phyloP scores from a whole-genome alignment of 768 basidiomycete species.

The Leccinum truebloodii region DNA sequence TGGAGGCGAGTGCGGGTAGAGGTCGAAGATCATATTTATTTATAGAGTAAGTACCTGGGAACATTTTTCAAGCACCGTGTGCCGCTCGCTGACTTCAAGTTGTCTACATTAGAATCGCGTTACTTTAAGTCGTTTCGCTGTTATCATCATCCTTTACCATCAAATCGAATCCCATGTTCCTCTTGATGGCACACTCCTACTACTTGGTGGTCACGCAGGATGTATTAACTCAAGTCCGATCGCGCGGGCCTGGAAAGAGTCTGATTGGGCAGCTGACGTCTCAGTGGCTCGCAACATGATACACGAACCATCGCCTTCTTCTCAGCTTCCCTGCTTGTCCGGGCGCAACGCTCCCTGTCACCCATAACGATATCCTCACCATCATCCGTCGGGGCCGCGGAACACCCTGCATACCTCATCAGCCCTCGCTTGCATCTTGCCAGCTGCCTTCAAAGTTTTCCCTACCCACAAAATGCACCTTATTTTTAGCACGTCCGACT shows the following conservation, averaged over 20 bases:
- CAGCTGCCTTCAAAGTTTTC: not conserved
- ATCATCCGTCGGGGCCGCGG: not conserved
- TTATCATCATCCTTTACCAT: too few relatives aligned
- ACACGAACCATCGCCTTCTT: constrained; percentile 1
- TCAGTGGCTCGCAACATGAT: constrained; percentile 15
- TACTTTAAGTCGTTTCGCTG: not conserved
- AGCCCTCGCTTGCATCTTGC: not conserved
- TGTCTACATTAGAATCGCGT: not conserved
- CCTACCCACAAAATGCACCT: constrained; percentile 18
- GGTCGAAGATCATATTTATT: not conserved
- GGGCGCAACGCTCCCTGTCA: not conserved
- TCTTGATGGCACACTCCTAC: too few relatives aligned
- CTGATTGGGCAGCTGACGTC: constrained; percentile 9
- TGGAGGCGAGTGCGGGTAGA: not conserved
- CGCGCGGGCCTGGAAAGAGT: not conserved
- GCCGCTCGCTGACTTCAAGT: too few relatives aligned
- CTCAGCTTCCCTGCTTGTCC: constrained; percentile 6
- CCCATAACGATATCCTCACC: not conserved
- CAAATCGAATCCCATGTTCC: too few relatives aligned
- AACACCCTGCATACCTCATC: not conserved
- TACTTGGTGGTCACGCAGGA: not conserved
- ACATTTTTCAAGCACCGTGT: too few relatives aligned
- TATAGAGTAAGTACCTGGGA: not conserved
- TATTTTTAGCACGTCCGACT: constrained; percentile 22
- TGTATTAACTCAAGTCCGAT: not conserved